Base-by-base conservation (phyloP, 179 eudicot genomes). In the Dionaea muscipula region DNA sequence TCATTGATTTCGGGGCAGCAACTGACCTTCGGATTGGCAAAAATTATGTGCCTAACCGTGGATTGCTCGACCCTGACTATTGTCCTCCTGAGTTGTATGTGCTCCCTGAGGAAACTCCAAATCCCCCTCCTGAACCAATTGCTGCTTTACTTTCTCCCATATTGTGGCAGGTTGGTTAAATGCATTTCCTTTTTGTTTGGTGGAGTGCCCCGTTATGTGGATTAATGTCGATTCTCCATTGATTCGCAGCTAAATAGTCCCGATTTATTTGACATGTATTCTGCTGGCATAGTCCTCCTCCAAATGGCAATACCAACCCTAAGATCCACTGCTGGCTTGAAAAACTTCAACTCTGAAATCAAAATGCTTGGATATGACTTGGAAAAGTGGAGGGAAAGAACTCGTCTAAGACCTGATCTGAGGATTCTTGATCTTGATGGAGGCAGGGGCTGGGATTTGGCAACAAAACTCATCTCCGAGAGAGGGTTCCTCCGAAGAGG, bases 401-500 rank as follows among this genome's bases (percentile, higher is more conserved):
- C 88, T 26, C 75, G 97, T 27, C 52, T 40, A 47, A 84, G 91
- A 65, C 91, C 97, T 28, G 94, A 90, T 62, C 60, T 82, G 22
- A 75, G 88, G 41, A 75, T 90, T 66, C 91, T 90, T 15, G 94
- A 90, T 60, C 81, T 90, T 10, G 97, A 90, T 41, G 82, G 79
- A 35, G 94, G 97, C 20, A 80, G 95, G 66, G 97, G 97, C 23
- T 90, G 97, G 97, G 94, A 90, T 68, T 75, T 90, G 49, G 97
- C 73, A 19, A 84, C 95, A 0, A 84, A 82, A 68, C 97, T 90
- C 55, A 62, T 91, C 45, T 82, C 98, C 18, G 86, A 86, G 72
- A 75, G 98, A 54, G 94, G 97, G 1, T 70, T 46, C 41, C 75
- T 79, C 10, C 66, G 82, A 61, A 75, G 82, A 56, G 94, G 94